phyloP scores from a whole-genome alignment of 495 filamentous ascomycete genomes.

The Monascus purpureus region DNA sequence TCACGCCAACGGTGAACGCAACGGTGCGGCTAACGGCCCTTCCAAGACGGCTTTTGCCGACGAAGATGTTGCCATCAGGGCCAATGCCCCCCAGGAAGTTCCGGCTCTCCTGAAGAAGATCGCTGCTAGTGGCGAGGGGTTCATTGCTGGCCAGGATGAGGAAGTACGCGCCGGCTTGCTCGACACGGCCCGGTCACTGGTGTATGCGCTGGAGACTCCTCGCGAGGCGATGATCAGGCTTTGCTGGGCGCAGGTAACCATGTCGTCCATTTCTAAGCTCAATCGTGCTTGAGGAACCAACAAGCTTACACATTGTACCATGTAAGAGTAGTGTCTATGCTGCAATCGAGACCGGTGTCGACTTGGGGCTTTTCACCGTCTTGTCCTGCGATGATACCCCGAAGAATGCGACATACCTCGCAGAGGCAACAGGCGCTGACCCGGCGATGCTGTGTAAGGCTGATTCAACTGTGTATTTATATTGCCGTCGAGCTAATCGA shows the following conservation, averaged over 20 bases:
- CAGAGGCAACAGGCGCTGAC: conserved; percentile 17
- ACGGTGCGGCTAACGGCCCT: background rate
- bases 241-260: conserved; percentile 24
- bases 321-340: conserved; percentile 11
- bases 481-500: background rate
- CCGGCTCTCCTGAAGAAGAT: conserved; percentile 14
- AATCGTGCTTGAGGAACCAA: no score
- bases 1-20: background rate
- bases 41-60: conserved; percentile 3
- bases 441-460: conserved; percentile 15
- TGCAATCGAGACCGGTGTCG: conserved; percentile 16
- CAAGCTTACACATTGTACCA: background rate
- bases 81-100: conserved; percentile 14
- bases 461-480: background rate
- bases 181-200: conserved; percentile 16
- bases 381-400: conserved; percentile 19
- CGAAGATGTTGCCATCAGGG: conserved; percentile 8
- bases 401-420: conserved; percentile 15
- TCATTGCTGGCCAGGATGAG: conserved; percentile 5
- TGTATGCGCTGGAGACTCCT: conserved; percentile 25
- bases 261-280: background rate
- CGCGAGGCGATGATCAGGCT: conserved; percentile 26
- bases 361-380: conserved; percentile 20
- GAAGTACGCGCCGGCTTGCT: conserved; percentile 13
- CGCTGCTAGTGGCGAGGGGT: conserved; percentile 7